Base-by-base conservation (phyloP, 2,329 filamentous ascomycete species). In the Sarocladium strictum region DNA sequence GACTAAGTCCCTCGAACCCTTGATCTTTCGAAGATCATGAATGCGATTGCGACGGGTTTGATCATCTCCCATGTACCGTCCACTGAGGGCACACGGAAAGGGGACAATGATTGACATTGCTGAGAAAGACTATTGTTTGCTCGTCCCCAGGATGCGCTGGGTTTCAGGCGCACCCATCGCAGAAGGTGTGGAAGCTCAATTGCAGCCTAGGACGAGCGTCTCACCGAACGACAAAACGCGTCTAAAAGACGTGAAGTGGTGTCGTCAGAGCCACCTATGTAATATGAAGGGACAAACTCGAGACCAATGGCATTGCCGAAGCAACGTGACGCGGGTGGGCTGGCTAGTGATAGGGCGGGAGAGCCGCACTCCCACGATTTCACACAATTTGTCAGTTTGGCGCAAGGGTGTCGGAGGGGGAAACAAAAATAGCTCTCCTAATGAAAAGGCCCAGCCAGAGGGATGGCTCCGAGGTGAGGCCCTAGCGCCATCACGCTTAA, bases 401-500 rank as follows among this genome's bases (percentile, higher is more conserved):
- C 26, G 24, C 3, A 10, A 7, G 35, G 9, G 9, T n/a, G 35
- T 47, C n/a, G 27, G 14, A 17, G 35, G 15, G 43, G n/a, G n/a
- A n/a, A 51, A 51, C 47, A 51, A 51, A 51, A 51, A 51, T 51
- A 51, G 47, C 17, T 23, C 27, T n/a, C 26, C 17, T 51, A 10
- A 35, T 29, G 35, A 51, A 51, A 24, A 35, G 11, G 3, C 47
- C 47, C 23, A 35, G 27, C 47, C 35, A 51, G 47, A 26, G n/a
- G 12, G 7, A 23, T 51, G 35, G 27, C 27, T 19, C 27, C 47
- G 14, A 35, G 15, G 29, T n/a, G 27, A 23, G 11, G n/a, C 27
- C 47, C 27, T 12, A 17, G 24, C 29, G 23, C 11, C 17, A 23
- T 24, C 40, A 7, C 3, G 40, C 40, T 38, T 38, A 15, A 12